Conservation (phyloP, 1,284 basidiomycete genomes). For the Puccinia coronata region DNA sequence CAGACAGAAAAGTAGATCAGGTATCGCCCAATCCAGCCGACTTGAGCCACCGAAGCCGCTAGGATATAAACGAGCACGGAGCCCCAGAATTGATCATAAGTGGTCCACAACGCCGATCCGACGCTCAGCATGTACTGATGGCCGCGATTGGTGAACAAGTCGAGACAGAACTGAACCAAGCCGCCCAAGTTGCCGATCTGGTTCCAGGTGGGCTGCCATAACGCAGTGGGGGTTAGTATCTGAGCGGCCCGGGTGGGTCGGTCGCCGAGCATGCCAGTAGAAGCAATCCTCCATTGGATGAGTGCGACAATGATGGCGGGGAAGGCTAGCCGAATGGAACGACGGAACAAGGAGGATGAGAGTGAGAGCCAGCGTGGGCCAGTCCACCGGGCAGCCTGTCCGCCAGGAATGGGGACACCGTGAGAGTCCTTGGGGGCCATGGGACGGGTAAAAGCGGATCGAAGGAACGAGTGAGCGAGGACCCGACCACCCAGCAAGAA, state of each 20-base stretch:
- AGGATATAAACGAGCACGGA: constrained; percentile 60
- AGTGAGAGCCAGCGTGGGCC: constrained; percentile 56
- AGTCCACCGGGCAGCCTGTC: constrained; percentile 52
- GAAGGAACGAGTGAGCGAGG: constrained; percentile 59
- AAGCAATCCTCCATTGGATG: constrained; percentile 59
- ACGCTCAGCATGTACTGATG: constrained; percentile 60
- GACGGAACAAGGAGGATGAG: constrained; percentile 59
- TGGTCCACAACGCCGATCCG: constrained; percentile 60
- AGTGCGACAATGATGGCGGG: constrained; percentile 59
- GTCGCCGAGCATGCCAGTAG: constrained; percentile 54
- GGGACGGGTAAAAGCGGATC: constrained; percentile 57
- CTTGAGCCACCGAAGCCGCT: constrained; percentile 58
- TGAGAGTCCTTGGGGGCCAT: constrained; percentile 58
- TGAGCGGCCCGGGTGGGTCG: constrained; percentile 56
- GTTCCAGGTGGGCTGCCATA: constrained; percentile 60
- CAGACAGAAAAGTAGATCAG: constrained; percentile 56
- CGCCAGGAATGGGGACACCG: constrained; percentile 57
- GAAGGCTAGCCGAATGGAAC: constrained; percentile 59
- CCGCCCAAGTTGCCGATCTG: constrained; percentile 58
- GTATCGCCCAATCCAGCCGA: constrained; percentile 58
- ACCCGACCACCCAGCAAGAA: constrained; percentile 60
- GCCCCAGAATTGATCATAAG: constrained; percentile 61
- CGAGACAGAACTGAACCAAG: constrained; percentile 58
- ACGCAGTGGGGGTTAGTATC: constrained; percentile 56
- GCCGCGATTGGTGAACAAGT: constrained; percentile 59